Evolutionary conservation across 2,329 filamentous ascomycete species (phyloP), one percentile per base, ranked within the genome.

Genomic region (Orbilia oligospora): DNA sequence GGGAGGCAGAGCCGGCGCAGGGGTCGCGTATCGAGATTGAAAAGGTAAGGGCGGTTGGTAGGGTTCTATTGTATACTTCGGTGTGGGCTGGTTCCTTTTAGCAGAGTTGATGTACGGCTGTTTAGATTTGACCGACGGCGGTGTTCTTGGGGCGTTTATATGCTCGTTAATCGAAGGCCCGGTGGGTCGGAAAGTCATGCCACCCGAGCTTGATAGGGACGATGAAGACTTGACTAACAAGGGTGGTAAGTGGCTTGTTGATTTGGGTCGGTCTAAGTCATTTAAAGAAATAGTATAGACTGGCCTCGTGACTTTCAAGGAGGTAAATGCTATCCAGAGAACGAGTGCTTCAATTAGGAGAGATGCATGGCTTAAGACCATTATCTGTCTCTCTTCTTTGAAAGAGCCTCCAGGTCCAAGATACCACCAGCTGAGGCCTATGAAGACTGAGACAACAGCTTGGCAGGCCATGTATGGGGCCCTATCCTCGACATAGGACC

Each of bases 351-450:
- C 70, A 10, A 79, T 66, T 20, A 79, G 22, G 3, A 79, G 48
- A 33, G 65, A 72, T 5, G 70, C 71, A 14, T 53, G 69, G 48
- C 68, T 72, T 22, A 79, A 9, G 16, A 79, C 48, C n/a, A 70
- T 79, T 27, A 72, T 70, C 9, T 71, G 41, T 36, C 72, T 73
- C 48, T 73, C 63, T 6, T 58, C 53, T 22, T 69, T 68, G 36
- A 64, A 48, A n/a, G 36, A 20, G 16, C 68, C 46, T 10, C 55
- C 44, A n/a, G 63, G 63, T 5, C 75, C 36, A 14, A 79, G 68
- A 24, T 69, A 64, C 75, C 68, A 73, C 75, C 75, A 79, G 18
- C 70, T 73, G 6, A 73, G 27, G n/a, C 66, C 68, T 22, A 79
- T 69, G 36, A 79, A 72, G 0, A 44, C 44, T 1, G 75, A 66